Base-by-base conservation (phyloP, 805 yeast species). In the Candida koratica region DNA sequence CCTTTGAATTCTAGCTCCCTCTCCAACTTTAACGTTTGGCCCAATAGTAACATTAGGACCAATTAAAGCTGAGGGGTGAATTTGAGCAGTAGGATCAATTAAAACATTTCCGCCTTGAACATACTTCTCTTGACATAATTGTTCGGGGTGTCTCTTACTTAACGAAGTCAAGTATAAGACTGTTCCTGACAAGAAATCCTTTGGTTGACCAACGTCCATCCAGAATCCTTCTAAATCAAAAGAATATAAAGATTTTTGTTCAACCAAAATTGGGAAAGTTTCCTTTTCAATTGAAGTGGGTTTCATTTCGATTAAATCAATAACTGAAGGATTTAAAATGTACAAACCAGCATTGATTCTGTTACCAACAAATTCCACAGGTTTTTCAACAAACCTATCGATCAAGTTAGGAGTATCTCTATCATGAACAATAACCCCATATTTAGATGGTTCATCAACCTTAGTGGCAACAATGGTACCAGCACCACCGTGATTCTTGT, bases 171-270 rank as follows among this genome's bases (percentile, higher is more conserved):
- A 76, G 77, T 89, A 93, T 48, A 90, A 73, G 53, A 88, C 80
- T 56, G 97, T 86, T 67, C 99, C 99, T 42, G 96, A 81, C 49
- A 93, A 71, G 81, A 88, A 93, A 71, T 93, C 99, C 79, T 90
- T 93, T 77, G 99, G 99, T 76, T 93, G 99, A 68, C 99, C 99
- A 52, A 93, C 97, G 68, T 93, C 99, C 98, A 93, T 93, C 99
- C 99, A 93, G 85, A 81, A 93, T 50, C 98, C 97, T 75, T 93
- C 97, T 60, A 93, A 79, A 68, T 93, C 99, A 59, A 85, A 93
- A 37, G 97, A 89, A 77, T 81, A 93, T 56, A 93, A 77, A 43
- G 82, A 76, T 60, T 83, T 88, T 61, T 82, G 71, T 69, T 85
- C 94, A 49, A 94, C 97, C 55, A 93, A 78, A 56, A 73, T 70